Evolutionary conservation across 257 asterid species (phyloP), one percentile per base, ranked within the genome.

Genomic region (Scutellaria minor): DNA sequence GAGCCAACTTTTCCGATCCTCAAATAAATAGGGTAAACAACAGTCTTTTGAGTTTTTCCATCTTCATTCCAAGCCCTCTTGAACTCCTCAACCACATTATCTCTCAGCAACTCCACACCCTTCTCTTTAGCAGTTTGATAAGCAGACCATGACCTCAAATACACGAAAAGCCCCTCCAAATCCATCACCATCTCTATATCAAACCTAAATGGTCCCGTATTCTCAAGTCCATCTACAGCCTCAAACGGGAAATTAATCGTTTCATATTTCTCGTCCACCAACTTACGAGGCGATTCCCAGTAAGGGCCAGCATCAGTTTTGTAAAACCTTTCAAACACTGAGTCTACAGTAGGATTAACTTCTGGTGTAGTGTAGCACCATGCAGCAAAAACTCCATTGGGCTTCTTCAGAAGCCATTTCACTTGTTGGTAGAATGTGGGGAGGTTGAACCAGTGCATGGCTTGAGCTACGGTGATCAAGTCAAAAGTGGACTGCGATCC

Each of bases 391-490:
- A 91, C 87, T 9, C 97, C 96, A 24, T 78, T 41, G 2, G 97
- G 96, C 66, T 85, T 90, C 64, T 85, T 90, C n/a, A 90, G 81
- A 4, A 86, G 59, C 80, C 83, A 79, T 45, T 68, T 87, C 22
- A 78, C 97, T 47, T 83, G 88, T 9, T 83, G 70, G 79, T 85
- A 90, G 81, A 90, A 90, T 20, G 80, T 64, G 3, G 90, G 88
- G 50, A 88, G 94, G 75, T 90, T 89, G 46, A 91, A 84, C 95
- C 95, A 91, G 66, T 91, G 97, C 84, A 91, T 71, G 24, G 97
- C 97, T 68, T 81, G 86, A 44, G 95, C 97, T 48, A 81, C 54
- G 70, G 85, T 77, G 10, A 89, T 86, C 41, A 91, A 37, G 67
- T 89, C 97, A 9, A 84, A 76, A 15, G 86, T 83, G 3, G 87